A percentile compares a stretch with the other conserved stretches of the same genome.
Conservation (phyloP, 2,329 filamentous ascomycete genomes). For the Grosmannia clavigera region DNA sequence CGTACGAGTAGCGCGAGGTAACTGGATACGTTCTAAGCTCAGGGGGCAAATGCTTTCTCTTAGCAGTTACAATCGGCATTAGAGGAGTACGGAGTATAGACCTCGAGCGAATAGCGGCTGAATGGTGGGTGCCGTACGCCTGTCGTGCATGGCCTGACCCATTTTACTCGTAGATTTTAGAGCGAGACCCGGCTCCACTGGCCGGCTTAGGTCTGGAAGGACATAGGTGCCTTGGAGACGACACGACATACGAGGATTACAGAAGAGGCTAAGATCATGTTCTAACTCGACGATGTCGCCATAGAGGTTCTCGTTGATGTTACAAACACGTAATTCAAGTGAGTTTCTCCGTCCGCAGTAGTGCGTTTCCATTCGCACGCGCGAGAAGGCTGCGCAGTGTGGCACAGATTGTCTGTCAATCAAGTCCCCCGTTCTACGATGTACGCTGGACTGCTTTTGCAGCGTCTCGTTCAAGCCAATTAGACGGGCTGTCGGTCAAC, state of each 20-base stretch:
- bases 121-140: background rate
- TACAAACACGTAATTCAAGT: background rate
- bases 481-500: background rate
- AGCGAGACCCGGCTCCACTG: background rate
- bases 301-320: constrained; percentile 2
- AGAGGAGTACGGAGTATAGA: background rate
- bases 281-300: background rate
- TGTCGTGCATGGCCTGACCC: background rate
- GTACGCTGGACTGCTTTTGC: background rate
- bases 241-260: background rate
- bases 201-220: background rate
- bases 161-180: background rate
- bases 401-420: background rate
- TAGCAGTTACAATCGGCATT: background rate
- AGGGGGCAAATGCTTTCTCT: background rate
- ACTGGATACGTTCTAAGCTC: background rate
- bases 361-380: background rate
- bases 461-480: background rate
- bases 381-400: background rate
- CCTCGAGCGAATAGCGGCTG: background rate
- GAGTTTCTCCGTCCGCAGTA: too few relatives aligned
- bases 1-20: background rate
- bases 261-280: background rate
- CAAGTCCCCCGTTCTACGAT: background rate
- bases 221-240: background rate